Conservation (phyloP, 1,284 basidiomycete genomes). For the Irpex lacteus region DNA sequence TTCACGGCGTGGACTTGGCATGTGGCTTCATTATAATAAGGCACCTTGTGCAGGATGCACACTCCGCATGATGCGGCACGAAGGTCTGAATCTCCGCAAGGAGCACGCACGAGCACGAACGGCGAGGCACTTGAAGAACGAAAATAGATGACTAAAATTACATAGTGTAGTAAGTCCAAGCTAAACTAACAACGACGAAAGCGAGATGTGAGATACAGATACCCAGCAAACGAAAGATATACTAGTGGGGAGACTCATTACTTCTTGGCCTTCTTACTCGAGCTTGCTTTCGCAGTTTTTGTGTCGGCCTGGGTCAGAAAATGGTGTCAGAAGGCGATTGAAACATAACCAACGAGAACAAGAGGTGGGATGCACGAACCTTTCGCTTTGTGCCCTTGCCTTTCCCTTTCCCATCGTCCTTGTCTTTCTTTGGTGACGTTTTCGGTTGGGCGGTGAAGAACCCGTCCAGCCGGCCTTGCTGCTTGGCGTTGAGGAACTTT, state of each 20-base stretch:
- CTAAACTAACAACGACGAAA: neutral
- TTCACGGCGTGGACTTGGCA: too few relatives aligned
- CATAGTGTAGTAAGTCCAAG: neutral
- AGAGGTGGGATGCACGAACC: conserved; percentile 33
- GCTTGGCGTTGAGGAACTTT: conserved; percentile 87
- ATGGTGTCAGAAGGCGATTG: neutral
- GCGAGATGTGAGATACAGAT: neutral
- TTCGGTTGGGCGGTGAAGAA: conserved; percentile 83
- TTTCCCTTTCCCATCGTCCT: conserved; percentile 31
- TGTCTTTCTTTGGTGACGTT: conserved; percentile 33
- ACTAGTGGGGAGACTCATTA: neutral
- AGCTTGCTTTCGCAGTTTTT: conserved; percentile 4
- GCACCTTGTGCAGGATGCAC: too few relatives aligned
- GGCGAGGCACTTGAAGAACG: too few relatives aligned
- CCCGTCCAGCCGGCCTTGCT: conserved; percentile 94
- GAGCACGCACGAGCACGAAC: too few relatives aligned
- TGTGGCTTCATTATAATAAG: too few relatives aligned
- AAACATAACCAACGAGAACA: neutral
- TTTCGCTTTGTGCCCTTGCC: conserved; percentile 64
- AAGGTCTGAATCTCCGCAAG: too few relatives aligned
- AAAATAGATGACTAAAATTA: neutral
- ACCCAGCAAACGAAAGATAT: neutral
- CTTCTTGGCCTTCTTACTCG: conserved; percentile 17
- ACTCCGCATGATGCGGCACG: too few relatives aligned
- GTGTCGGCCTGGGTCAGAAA: conserved; percentile 8